A percentile compares a stretch with the other conserved stretches of the same genome.
phyloP scores from a whole-genome alignment of 495 filamentous ascomycete species.

The Tuber magnatum region DNA sequence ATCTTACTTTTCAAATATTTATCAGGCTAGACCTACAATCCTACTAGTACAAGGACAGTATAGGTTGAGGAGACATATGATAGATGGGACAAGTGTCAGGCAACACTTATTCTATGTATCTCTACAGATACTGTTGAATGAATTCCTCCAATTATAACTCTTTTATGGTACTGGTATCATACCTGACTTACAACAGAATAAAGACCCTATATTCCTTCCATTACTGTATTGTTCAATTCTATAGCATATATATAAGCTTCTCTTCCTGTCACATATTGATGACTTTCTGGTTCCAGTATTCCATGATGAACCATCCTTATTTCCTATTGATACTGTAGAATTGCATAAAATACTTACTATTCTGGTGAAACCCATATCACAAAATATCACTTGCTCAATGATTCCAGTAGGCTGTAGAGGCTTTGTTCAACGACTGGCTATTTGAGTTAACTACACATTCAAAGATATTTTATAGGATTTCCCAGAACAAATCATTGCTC shows the following conservation, averaged over 20 bases:
- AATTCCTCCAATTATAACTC: constrained; percentile 11
- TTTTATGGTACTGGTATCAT: constrained; percentile 1
- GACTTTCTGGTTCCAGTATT: too few species aligned
- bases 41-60: constrained; percentile 11
- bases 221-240: constrained; percentile 2
- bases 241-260: background rate
- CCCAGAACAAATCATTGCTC: too few species aligned
- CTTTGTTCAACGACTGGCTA: too few species aligned
- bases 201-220: background rate
- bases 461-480: too few species aligned
- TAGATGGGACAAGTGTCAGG: constrained; percentile 17
- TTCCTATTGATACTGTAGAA: too few species aligned
- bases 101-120: constrained; percentile 13
- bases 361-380: too few species aligned
- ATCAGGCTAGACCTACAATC: constrained; percentile 6
- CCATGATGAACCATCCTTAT: too few species aligned
- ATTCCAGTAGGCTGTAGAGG: too few species aligned
- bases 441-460: too few species aligned
- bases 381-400: too few species aligned
- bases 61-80: background rate
- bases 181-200: background rate
- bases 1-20: constrained; percentile 9
- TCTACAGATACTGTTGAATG: constrained; percentile 9
- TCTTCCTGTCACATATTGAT: background rate
- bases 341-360: too few species aligned